phyloP scores from a whole-genome alignment of 2,329 filamentous ascomycete species.

The Calonectria pauciramosa region DNA sequence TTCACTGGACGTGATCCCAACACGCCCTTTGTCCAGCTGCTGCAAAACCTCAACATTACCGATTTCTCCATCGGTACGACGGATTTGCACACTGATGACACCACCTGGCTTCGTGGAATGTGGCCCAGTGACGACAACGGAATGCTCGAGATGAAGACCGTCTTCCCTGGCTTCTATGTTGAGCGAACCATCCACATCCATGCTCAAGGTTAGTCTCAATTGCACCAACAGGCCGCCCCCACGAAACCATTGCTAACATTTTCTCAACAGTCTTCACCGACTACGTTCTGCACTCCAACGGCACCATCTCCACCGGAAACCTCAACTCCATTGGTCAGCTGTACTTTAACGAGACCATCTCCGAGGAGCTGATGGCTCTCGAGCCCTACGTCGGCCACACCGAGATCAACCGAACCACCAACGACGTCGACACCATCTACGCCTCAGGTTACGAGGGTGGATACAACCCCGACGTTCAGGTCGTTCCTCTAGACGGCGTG shows the following conservation, averaged over 20 bases:
- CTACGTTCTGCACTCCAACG: slow-evolving; percentile 18
- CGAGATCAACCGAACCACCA: not conserved
- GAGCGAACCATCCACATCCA: slow-evolving; percentile 19
- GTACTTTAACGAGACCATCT: slow-evolving; percentile 13
- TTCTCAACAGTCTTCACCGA: slow-evolving; percentile 5
- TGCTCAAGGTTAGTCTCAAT: slow-evolving; percentile 7
- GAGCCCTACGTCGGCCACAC: slow-evolving; percentile 10
- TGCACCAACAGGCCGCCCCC: too few species aligned
- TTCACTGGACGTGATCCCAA: not conserved
- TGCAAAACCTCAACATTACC: not conserved
- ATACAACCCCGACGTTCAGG: not conserved
- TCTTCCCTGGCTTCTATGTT: slow-evolving; percentile 20
- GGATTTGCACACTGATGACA: slow-evolving; percentile 13
- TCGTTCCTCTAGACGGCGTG: not conserved
- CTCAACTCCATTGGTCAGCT: slow-evolving; percentile 20
- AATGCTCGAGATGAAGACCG: slow-evolving; percentile 20
- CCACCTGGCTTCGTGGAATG: slow-evolving; percentile 23
- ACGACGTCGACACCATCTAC: not conserved
- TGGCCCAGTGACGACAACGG: slow-evolving; percentile 16
- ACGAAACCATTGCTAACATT: not conserved
- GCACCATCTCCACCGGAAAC: slow-evolving; percentile 17
- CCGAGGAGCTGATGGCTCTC: slow-evolving; percentile 8
- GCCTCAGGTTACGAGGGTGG: not conserved
- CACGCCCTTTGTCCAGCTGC: not conserved
- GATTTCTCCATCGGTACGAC: not conserved